A percentile compares a stretch with the other conserved stretches of the same genome.
Evolutionary conservation across 1,284 basidiomycete species (phyloP).

Genomic region (Coniferiporia sulphurascens): DNA sequence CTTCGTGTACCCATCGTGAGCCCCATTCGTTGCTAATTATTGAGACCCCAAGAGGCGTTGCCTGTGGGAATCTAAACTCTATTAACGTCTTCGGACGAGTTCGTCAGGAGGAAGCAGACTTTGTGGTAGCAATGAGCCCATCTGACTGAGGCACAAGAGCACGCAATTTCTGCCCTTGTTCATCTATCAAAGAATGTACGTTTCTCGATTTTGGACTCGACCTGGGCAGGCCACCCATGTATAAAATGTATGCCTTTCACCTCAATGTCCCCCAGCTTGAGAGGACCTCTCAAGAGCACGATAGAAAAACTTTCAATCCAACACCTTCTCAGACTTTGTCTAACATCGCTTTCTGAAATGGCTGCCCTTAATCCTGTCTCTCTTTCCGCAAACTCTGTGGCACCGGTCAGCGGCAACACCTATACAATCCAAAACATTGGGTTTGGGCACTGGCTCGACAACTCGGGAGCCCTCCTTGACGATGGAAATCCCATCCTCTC

Average conservation of each 20-base stretch:
- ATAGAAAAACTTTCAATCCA: not conserved
- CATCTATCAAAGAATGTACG: too few relatives aligned
- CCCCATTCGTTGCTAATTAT: too few relatives aligned
- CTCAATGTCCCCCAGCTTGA: not conserved
- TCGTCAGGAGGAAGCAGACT: too few relatives aligned
- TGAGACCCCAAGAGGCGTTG: too few relatives aligned
- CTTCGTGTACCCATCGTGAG: too few relatives aligned
- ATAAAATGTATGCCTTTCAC: not conserved
- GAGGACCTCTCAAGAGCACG: not conserved
- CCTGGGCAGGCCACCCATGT: not conserved
- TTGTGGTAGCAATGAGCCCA: too few relatives aligned
- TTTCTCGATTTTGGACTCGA: not conserved
- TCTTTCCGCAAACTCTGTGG: not conserved
- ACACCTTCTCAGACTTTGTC: not conserved
- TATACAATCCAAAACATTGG: slow-evolving; percentile 8
- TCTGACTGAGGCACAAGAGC: too few relatives aligned
- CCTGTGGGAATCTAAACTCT: too few relatives aligned
- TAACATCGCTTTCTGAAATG: not conserved
- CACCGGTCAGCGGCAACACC: slow-evolving; percentile 9
- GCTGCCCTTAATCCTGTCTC: not conserved
- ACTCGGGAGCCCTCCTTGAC: not conserved
- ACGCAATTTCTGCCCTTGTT: too few relatives aligned
- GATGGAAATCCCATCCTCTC: slow-evolving; percentile 15
- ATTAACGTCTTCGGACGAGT: too few relatives aligned
- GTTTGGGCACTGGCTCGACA: slow-evolving; percentile 13